Conservation (phyloP, 2,329 filamentous ascomycete species). For the Paramyrothecium sp. region DNA sequence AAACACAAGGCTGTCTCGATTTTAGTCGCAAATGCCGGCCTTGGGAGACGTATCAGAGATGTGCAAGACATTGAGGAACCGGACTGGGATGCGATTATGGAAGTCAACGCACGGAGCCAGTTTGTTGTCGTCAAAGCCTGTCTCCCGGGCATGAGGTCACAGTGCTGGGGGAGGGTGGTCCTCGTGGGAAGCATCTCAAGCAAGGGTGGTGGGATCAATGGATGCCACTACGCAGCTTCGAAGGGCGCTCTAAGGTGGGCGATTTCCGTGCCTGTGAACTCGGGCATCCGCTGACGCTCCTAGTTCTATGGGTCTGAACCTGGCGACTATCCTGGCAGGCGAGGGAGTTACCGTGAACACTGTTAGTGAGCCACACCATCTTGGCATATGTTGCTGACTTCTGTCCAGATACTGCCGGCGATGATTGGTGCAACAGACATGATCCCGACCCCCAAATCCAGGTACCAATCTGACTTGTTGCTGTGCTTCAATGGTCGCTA, state of each 20-base stretch:
- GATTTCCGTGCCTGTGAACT: too few relatives aligned
- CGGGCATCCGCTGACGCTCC: too few relatives aligned
- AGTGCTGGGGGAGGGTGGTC: constrained; percentile 29
- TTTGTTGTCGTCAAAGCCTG: constrained; percentile 31
- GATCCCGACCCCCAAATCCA: constrained; percentile 28
- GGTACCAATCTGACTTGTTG: constrained; percentile 16
- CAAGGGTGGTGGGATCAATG: constrained; percentile 30
- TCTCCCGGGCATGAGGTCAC: constrained; percentile 25
- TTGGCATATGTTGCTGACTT: neutral
- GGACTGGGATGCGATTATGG: constrained; percentile 34
- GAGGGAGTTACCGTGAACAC: constrained; percentile 32
- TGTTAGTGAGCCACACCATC: too few relatives aligned
- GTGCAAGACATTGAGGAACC: constrained; percentile 28
- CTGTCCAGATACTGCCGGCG: constrained; percentile 26
- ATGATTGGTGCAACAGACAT: constrained; percentile 34
- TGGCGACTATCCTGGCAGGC: constrained; percentile 27
- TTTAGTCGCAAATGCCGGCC: constrained; percentile 29
- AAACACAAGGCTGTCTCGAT: constrained; percentile 27
- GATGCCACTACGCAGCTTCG: constrained; percentile 32
- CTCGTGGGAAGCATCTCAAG: constrained; percentile 31
- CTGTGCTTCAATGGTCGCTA: too few relatives aligned
- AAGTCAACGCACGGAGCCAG: constrained; percentile 30
- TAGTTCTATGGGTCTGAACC: constrained; percentile 32
- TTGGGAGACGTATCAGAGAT: constrained; percentile 30
- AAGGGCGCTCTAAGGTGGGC: constrained; percentile 25